phyloP scores from a whole-genome alignment of 2,329 filamentous ascomycete species.

The Colletotrichum spaethianum region DNA sequence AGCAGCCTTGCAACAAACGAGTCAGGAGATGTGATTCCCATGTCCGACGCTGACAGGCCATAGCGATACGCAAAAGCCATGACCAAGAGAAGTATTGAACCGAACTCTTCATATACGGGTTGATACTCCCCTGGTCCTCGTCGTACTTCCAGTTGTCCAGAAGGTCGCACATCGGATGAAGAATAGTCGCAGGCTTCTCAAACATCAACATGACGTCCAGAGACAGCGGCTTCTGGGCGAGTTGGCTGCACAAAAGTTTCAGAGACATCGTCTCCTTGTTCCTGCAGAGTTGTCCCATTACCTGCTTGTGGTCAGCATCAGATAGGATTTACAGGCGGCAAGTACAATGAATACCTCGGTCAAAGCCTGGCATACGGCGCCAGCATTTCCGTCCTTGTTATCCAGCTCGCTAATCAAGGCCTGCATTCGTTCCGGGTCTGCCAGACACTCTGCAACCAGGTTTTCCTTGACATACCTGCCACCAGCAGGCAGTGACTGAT shows the following conservation, averaged over 20 bases:
- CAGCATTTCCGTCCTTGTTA: slow-evolving; percentile 91
- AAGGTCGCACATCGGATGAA: slow-evolving; percentile 81
- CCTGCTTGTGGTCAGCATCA: slow-evolving; percentile 56
- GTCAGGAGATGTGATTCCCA: slow-evolving; percentile 71
- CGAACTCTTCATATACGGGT: slow-evolving; percentile 89
- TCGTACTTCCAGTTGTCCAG: slow-evolving; percentile 87
- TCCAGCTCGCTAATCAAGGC: slow-evolving; percentile 86
- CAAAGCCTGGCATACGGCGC: slow-evolving; percentile 84
- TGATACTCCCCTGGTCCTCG: slow-evolving; percentile 89
- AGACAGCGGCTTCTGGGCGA: slow-evolving; percentile 80
- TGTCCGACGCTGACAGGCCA: slow-evolving; percentile 73
- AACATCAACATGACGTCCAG: slow-evolving; percentile 85
- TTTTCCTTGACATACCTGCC: slow-evolving; percentile 84
- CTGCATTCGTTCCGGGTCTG: slow-evolving; percentile 82
- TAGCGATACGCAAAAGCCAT: slow-evolving; percentile 84
- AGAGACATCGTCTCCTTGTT: slow-evolving; percentile 86
- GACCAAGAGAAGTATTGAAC: slow-evolving; percentile 80
- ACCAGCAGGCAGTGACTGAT: slow-evolving; percentile 81
- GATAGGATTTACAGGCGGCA: not conserved
- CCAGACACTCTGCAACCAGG: slow-evolving; percentile 82
- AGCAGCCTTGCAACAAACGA: slow-evolving; percentile 80
- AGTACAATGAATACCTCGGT: slow-evolving; percentile 69
- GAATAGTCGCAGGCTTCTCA: slow-evolving; percentile 76
- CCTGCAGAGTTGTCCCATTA: slow-evolving; percentile 77
- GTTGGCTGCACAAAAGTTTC: slow-evolving; percentile 78